These are phyloP conservation scores for Kodamaea hsintzibuensis DNA, from an alignment of 805 yeast genomes.

Conservation along the genomic window DNA sequence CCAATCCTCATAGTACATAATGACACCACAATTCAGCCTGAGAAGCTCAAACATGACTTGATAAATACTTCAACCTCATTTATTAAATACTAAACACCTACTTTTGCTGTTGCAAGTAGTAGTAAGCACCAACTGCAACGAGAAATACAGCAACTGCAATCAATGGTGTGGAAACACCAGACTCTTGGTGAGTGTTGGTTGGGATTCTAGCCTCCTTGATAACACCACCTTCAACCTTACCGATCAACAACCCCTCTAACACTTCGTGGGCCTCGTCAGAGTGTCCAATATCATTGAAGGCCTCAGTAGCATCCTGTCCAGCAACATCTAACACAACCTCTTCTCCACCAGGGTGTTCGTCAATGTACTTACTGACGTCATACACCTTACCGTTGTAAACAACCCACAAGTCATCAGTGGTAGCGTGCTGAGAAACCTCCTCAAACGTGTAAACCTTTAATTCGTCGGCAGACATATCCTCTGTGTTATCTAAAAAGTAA, in stretches of 20 bases:
- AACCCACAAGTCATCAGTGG: slow-evolving; percentile 44
- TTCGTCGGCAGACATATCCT: slow-evolving; percentile 12
- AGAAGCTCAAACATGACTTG: too few species aligned
- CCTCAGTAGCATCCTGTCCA: slow-evolving; percentile 47
- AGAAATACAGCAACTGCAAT: slow-evolving; percentile 37
- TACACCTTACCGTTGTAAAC: slow-evolving; percentile 46
- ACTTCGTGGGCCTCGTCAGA: slow-evolving; percentile 92
- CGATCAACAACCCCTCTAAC: slow-evolving; percentile 67
- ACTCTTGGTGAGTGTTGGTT: slow-evolving; percentile 15
- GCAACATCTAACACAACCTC: slow-evolving; percentile 46
- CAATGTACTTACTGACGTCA: slow-evolving; percentile 42
- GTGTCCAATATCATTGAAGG: slow-evolving; percentile 83
- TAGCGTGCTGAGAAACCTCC: slow-evolving; percentile 43
- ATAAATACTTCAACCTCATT: too few species aligned
- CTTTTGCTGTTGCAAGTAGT: slow-evolving; percentile 24
- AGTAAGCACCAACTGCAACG: slow-evolving; percentile 46
- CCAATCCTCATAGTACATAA: background rate
- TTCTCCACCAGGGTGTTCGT: slow-evolving; percentile 52
- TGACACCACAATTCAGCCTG: background rate
- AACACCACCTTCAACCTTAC: slow-evolving; percentile 71
- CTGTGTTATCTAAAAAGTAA: slow-evolving; percentile 1
- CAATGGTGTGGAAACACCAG: slow-evolving; percentile 27
- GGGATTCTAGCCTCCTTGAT: slow-evolving; percentile 26
- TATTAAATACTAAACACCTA: slow-evolving; percentile 1
- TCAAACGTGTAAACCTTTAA: slow-evolving; percentile 56